Evolutionary conservation across 805 yeast genomes (phyloP), one percentile per base, ranked within the genome.

Genomic region (Schwanniomyces yamadae): DNA sequence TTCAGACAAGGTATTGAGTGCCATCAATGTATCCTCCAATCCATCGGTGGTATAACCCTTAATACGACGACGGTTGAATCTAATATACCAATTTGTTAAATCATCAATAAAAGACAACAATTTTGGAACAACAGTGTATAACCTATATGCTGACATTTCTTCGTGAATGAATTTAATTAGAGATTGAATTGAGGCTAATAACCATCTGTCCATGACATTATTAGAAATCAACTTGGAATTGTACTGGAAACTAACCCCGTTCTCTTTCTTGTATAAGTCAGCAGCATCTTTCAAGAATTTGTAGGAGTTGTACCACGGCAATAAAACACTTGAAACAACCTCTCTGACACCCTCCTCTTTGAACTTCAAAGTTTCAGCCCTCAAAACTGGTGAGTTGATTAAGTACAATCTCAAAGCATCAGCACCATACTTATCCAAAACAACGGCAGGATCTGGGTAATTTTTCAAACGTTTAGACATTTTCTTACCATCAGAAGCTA

Each of bases 311-410:
- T 91, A 93, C 99, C 98, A 95, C 53, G 99, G 99, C 55, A 93
- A 74, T 56, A 91, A 70, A 28, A 93, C 99, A 66, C 90, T 87
- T 22, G 97, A 84, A 27, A 93, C 95, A 57, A 93, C 95, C 66
- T 93, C 99, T 57, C 89, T 88, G 27, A 93, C 99, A 70, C 99
- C 99, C 60, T 91, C 98, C 69, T 93, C 99, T 66, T 89, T 90
- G 75, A 93, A 93, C 59, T 89, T 86, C 75, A 93, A 77, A 34
- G 96, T 81, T 70, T 93, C 99, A 30, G 98, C 99, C 54, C 93
- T 84, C 59, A 93, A 75, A 6, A 95, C 97, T 12, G 99, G 99
- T 3, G 99, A 93, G 68, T 91, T 93, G 68, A 93, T 93, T 69
- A 93, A 77, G 61, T 93, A 93, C 56, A 93, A 73, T 67, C 99